Evolutionary conservation across 73 alveolate species (phyloP), one percentile per base, ranked within the genome.

Genomic region (Paramecium sonneborni): DNA sequence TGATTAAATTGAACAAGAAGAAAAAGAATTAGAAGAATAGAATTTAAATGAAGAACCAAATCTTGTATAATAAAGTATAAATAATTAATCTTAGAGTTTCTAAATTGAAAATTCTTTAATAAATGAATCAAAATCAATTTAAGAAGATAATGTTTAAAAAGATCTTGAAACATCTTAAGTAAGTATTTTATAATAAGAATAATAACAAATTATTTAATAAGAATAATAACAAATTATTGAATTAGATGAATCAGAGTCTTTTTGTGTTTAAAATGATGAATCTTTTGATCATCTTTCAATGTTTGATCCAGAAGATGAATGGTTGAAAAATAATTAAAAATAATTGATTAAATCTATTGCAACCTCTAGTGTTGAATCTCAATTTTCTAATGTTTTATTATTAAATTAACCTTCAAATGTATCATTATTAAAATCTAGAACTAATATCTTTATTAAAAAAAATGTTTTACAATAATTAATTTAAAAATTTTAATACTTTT

Each of bases 401-500:
- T 43, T 23, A 12, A 62, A 57, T 44, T 79, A 79, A 41, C 46
- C 55, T 43, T 26, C 94, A 9, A 88, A 88, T 38, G 43, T 82
- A 6, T 44, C 76, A 12, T 28, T 95, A 26, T 90, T 96, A 44
- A 58, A 86, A 57, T 62, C 95, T 18, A 85, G 86, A 32, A 89
- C 97, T 62, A 98, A 97, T 69, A 97, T 96, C 41, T 97, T 90
- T 72, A 96, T 96, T 24, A 95, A 97, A 68, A 98, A 97, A 55
- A 90, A 92, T 9, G 76, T 94, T 11, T 96, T 97, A 95, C 43
- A 94, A 84, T 92, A 97, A 92, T 93, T 97, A 39, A 92, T 97
- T 67, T 87, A 96, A 43, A 95, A 97, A 74, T 92, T 97, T 37
- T 69, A 96, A 67, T 89, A 96, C 93, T 97, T 96, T 93, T 93